Evolutionary conservation across 1,284 basidiomycete genomes (phyloP).

Genomic region (Boletus sp.): DNA sequence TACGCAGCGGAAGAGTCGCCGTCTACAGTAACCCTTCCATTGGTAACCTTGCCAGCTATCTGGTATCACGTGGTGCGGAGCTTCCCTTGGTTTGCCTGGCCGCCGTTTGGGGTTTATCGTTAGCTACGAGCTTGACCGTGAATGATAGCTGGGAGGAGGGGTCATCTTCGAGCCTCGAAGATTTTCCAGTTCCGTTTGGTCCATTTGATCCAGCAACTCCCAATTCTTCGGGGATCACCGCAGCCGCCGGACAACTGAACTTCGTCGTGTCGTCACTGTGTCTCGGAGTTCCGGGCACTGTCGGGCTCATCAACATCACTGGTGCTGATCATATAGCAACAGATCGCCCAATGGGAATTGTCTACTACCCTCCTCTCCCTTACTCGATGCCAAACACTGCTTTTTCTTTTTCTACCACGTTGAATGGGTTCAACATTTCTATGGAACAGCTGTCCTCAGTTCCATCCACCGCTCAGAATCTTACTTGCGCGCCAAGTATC

Average conservation of each 20-base stretch:
- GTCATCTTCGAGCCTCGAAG: fast-evolving
- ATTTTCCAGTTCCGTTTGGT: conserved; percentile 6
- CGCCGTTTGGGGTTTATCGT: conserved; percentile 19
- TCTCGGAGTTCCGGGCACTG: not conserved
- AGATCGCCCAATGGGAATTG: not conserved
- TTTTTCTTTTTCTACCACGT: conserved; percentile 8
- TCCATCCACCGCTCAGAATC: conserved; percentile 17
- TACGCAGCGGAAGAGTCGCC: conserved; percentile 18
- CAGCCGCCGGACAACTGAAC: conserved; percentile 9
- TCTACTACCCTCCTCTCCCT: conserved; percentile 25
- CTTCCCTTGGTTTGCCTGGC: conserved; percentile 14
- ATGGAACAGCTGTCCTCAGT: conserved; percentile 18
- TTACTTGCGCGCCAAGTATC: not conserved
- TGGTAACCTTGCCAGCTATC: conserved; percentile 9
- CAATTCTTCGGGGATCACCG: conserved; percentile 7
- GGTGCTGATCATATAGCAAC: not conserved
- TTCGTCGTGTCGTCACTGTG: conserved; percentile 15
- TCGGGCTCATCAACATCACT: conserved; percentile 17
- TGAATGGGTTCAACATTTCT: conserved; percentile 27
- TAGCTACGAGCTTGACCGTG: conserved; percentile 22
- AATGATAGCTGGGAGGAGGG: conserved; percentile 15
- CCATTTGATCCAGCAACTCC: conserved; percentile 3
- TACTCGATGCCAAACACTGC: not conserved
- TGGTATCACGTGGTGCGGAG: conserved; percentile 13
- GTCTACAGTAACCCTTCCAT: conserved; percentile 20